phyloP scores from a whole-genome alignment of 495 filamentous ascomycete genomes.

The Penicillium herquei region DNA sequence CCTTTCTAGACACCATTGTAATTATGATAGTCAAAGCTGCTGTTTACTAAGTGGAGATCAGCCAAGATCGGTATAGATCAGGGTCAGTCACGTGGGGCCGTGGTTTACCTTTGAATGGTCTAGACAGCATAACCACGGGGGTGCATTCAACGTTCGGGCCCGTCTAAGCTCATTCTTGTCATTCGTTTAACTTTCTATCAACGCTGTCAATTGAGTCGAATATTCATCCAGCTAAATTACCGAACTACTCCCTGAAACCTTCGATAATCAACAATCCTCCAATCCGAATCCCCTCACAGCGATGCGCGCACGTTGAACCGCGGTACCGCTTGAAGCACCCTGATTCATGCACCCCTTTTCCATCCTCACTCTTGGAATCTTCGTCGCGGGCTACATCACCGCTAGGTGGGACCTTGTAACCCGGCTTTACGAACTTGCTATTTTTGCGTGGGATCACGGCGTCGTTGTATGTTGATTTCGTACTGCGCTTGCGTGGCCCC shows the following conservation, averaged over 20 bases:
- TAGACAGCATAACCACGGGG: slow-evolving; percentile 8
- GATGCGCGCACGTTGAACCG: slow-evolving; percentile 37
- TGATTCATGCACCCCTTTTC: slow-evolving; percentile 96
- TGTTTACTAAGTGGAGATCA: too few relatives aligned
- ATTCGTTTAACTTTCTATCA: background rate
- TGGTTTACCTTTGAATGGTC: slow-evolving; percentile 7
- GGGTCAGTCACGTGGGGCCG: slow-evolving; percentile 22
- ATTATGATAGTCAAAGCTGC: too few relatives aligned
- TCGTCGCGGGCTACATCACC: slow-evolving; percentile 98
- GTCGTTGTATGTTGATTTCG: slow-evolving; percentile 71
- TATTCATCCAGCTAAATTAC: too few relatives aligned
- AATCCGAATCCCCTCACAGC: slow-evolving; percentile 12
- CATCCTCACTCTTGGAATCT: slow-evolving; percentile 89
- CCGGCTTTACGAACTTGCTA: slow-evolving; percentile 88
- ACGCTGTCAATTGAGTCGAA: too few relatives aligned
- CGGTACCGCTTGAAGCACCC: slow-evolving; percentile 27
- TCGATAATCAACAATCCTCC: background rate
- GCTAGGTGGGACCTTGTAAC: slow-evolving; percentile 98
- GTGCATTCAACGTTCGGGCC: slow-evolving; percentile 2
- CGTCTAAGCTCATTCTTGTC: background rate
- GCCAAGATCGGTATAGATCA: slow-evolving; percentile 4
- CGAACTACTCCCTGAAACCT: background rate
- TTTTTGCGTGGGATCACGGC: slow-evolving; percentile 98
- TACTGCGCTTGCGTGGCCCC: slow-evolving; percentile 9
- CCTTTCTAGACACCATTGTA: background rate